Evolutionary conservation across 2,329 filamentous ascomycete species (phyloP), one percentile per base, ranked within the genome.

Genomic region (Teratosphaeria epicoccoides): DNA sequence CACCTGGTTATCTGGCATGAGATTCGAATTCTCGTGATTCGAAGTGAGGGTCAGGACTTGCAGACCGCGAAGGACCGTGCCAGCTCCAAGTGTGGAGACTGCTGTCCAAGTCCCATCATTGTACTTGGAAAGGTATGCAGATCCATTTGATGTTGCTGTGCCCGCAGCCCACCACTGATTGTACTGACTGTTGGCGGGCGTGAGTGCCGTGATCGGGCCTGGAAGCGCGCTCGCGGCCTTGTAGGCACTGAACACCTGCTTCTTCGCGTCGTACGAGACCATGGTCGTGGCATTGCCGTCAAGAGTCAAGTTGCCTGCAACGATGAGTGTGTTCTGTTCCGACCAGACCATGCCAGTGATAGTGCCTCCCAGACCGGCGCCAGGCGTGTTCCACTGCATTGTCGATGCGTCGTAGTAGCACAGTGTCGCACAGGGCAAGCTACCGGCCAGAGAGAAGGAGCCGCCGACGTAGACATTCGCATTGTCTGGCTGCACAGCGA

Each of bases 401-500:
- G 77, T 76, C 6, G 79, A 73, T 2, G 83, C 81, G 64, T 85
- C 83, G 71, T 87, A 95, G 53, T 85, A 74, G 70, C 93, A 98
- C 23, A 98, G 79, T 46, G 81, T 83, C 3, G 85, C 82, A 66
- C 93, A 98, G 43, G 81, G 83, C 25, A 97, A 77, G 4, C 85
- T 84, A 24, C 93, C 93, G 17, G 89, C 93, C 26, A 79, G 81
- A n/a, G 81, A 75, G 64, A 97, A 98, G 9, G 79, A 81, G 26
- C 93, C 93, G 33, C 85, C 91, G 26, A 98, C 85, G 63, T 86
- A 98, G 11, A 98, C 76, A 48, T 93, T 82, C 1, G 77, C 75
- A 17, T 82, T 82, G 50, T 78, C 79, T 0, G 87, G 86, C 51
- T 84, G 84, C 7, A 83, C 76, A 10, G 81, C 79, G 59, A 98